Evolutionary conservation across 1,139 yeast genomes (phyloP).

Genomic region (Lodderomyces jiufengensis): DNA sequence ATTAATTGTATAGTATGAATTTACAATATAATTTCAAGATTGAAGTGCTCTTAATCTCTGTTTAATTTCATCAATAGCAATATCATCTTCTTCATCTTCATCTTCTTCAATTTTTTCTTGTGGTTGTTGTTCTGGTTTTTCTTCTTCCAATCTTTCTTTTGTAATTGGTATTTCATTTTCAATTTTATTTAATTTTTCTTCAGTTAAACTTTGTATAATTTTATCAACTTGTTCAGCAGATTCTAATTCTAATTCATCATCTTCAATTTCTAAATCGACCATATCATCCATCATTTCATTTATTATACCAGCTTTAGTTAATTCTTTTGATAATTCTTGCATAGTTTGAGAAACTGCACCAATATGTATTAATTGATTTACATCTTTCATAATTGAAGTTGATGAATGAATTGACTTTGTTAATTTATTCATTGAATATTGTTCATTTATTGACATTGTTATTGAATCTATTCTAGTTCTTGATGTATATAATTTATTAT

Average conservation of each 20-base stretch:
- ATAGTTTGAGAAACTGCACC: slow-evolving; percentile 84
- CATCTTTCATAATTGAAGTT: slow-evolving; percentile 84
- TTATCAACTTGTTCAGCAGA: slow-evolving; percentile 67
- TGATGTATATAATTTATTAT: slow-evolving; percentile 69
- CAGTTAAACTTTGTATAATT: slow-evolving; percentile 43
- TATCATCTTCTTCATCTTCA: slow-evolving; percentile 72
- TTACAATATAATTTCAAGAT: no score
- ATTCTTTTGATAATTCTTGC: slow-evolving; percentile 82
- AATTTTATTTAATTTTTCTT: slow-evolving; percentile 41
- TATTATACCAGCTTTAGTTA: slow-evolving; percentile 87
- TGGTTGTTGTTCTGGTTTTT: slow-evolving; percentile 16
- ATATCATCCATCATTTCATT: slow-evolving; percentile 95
- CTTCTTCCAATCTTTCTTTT: slow-evolving; percentile 13
- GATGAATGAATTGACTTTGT: slow-evolving; percentile 80
- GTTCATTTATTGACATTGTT: slow-evolving; percentile 86
- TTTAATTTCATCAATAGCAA: slow-evolving; percentile 79
- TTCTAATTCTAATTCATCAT: slow-evolving; percentile 60
- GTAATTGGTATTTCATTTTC: slow-evolving; percentile 43
- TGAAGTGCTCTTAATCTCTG: slow-evolving; percentile 85
- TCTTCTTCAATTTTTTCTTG: slow-evolving; percentile 38
- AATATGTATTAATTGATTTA: slow-evolving; percentile 69
- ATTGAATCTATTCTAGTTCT: slow-evolving; percentile 86
- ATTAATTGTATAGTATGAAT: no score
- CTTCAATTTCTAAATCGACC: slow-evolving; percentile 61
- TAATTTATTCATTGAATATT: slow-evolving; percentile 79